phyloP scores from a whole-genome alignment of 2,329 filamentous ascomycete genomes.

The Diaporthe ilicicola region DNA sequence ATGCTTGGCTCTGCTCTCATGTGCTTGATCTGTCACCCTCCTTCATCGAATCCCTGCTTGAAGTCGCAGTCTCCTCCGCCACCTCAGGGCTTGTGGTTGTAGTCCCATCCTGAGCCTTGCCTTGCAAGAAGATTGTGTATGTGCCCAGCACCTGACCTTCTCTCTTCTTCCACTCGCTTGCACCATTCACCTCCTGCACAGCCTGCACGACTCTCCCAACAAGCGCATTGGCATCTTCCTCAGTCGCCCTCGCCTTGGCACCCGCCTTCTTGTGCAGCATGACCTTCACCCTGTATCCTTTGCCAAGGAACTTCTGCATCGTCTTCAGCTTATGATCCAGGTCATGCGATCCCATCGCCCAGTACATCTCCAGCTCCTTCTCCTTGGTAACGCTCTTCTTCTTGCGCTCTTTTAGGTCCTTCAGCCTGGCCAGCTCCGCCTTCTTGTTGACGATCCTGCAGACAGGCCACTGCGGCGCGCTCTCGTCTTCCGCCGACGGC shows the following conservation, averaged over 20 bases:
- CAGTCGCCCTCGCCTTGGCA: constrained; percentile 65
- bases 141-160: constrained; percentile 52
- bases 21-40: neutral
- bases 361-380: constrained; percentile 91
- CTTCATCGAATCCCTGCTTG: neutral
- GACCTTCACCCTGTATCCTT: constrained; percentile 80
- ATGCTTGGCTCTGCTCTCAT: neutral
- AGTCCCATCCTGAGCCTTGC: constrained; percentile 37
- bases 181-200: constrained; percentile 43
- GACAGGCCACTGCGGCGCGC: constrained; percentile 57
- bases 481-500: constrained; percentile 44
- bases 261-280: constrained; percentile 73
- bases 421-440: constrained; percentile 52
- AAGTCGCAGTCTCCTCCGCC: neutral
- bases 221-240: constrained; percentile 68
- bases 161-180: constrained; percentile 50
- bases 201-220: constrained; percentile 58
- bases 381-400: constrained; percentile 50
- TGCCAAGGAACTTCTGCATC: constrained; percentile 73
- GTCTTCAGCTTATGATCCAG: constrained; percentile 74
- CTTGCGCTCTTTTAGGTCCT: constrained; percentile 53
- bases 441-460: constrained; percentile 75
- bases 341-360: constrained; percentile 83
- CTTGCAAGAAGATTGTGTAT: constrained; percentile 50
- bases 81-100: neutral